Evolutionary conservation across 768 basidiomycete genomes (phyloP), one percentile per base, ranked within the genome.

Genomic region (Cystoderma amianthinum): DNA sequence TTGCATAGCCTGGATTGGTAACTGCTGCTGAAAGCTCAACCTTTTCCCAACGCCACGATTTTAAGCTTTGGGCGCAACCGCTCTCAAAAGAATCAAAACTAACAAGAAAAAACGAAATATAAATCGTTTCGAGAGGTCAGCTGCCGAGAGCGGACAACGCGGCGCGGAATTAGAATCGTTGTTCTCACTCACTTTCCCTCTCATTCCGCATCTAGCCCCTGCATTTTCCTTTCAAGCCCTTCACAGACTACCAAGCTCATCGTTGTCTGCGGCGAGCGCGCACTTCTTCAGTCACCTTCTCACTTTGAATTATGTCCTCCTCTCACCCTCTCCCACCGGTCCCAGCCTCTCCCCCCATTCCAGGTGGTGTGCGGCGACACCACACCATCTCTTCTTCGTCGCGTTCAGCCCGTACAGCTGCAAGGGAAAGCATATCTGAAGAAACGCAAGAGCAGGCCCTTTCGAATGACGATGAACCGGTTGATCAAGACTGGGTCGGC

Each of bases 311-410:
- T 18, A 68, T 68, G 67, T 63, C 60, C 47, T n/a, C n/a, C n/a
- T 54, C 58, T 17, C 63, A 61, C 30, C 60, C 65, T 17, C 52
- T 66, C 15, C 67, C 71, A 13, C 62, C 67, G 10, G 60, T 62
- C 10, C 65, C 69, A 22, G 52, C 65, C 7, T 68, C 69, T 5
- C 65, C 65, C 1, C 61, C 66, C n/a, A 58, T 58, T 34, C 58
- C 67, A 1, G 62, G 62, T 19, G 69, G 72, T 23, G 85, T 89
- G n/a, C 71, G 87, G 51, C 77, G 87, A 22, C 84, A 89, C 58
- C 87, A 90, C 54, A 90, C 87, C 37, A 88, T 90, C 61, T 76
- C 87, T 21, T 76, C 84, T 9, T 70, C 84, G 17, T 84, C 84
- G 38, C 75, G 87, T 50, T 64, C 75, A 1, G 71, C 78, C 24